Conservation (phyloP, 75 land plant species). For the Adiantum capillusveneris region DNA sequence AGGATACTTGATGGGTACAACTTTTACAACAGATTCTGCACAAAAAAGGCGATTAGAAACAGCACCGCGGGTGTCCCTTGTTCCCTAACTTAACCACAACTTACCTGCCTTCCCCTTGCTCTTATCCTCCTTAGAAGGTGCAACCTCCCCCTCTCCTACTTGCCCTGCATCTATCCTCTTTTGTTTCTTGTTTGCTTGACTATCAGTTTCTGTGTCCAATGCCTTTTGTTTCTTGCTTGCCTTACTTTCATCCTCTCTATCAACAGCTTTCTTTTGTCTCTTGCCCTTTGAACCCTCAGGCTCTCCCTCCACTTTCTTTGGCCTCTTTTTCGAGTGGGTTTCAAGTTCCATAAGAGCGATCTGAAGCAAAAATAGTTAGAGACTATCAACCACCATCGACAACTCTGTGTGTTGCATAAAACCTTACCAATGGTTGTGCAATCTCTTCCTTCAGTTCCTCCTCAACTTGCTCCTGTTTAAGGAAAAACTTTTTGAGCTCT, state of each 20-base stretch:
- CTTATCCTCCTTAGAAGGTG: neutral
- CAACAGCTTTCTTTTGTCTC: neutral
- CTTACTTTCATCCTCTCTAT: neutral
- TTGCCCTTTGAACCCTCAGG: neutral
- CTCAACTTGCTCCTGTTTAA: conserved; percentile 5
- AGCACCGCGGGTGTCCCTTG: neutral
- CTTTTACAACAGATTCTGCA: conserved; percentile 22
- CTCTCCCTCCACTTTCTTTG: neutral
- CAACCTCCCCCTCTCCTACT: neutral
- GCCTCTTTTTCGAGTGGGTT: neutral
- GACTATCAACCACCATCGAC: neutral
- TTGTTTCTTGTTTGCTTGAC: neutral
- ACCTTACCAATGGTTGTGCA: conserved; percentile 17
- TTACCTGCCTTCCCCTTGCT: neutral
- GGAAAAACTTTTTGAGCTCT: conserved; percentile 22
- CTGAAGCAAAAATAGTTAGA: neutral
- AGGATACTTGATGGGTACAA: conserved; percentile 61
- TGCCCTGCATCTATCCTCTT: neutral
- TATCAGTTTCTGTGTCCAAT: neutral
- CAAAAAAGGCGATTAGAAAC: neutral
- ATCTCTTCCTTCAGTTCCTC: conserved; percentile 14
- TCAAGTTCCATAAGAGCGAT: neutral
- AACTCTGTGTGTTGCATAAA: neutral
- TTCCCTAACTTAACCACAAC: neutral
- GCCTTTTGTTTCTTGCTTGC: neutral